Percentiles rank a stretch among this genome's conserved stretches.
phyloP scores from a whole-genome alignment of 495 filamentous ascomycete genomes.

The Hypoxylon fragiforme region DNA sequence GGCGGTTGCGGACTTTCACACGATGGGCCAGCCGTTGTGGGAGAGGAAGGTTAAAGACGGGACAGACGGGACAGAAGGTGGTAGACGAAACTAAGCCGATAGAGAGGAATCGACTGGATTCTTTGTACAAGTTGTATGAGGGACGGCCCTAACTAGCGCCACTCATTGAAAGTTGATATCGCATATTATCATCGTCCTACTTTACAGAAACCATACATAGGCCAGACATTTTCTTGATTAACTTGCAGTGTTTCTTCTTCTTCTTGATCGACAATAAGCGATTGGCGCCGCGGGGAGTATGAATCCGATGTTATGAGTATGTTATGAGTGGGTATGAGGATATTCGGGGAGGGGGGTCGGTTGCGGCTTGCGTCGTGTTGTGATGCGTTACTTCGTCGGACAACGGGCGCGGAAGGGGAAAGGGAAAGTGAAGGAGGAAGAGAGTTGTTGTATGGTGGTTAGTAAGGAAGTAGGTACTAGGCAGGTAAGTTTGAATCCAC shows the following conservation, averaged over 20 bases:
- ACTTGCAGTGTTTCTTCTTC: too few species aligned
- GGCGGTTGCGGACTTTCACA: conserved; percentile 28
- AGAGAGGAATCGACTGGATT: background rate
- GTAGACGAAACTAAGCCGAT: conserved; percentile 15
- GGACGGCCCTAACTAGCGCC: conserved; percentile 27
- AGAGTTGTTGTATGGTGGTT: conserved; percentile 12
- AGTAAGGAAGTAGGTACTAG: background rate
- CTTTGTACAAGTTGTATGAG: conserved; percentile 13
- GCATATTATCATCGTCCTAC: conserved; percentile 32
- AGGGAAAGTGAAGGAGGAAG: background rate
- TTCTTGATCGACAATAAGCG: conserved; percentile 33
- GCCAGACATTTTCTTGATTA: conserved; percentile 26
- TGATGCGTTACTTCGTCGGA: conserved; percentile 3
- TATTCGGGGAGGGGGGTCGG: background rate
- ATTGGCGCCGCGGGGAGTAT: conserved; percentile 9
- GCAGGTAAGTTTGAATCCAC: too few species aligned
- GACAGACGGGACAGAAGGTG: conserved; percentile 14
- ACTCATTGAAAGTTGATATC: conserved; percentile 25
- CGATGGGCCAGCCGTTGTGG: conserved; percentile 33
- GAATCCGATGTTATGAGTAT: background rate
- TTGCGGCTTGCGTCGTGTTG: background rate
- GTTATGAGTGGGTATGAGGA: conserved; percentile 13
- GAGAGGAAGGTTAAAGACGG: background rate
- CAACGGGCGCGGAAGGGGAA: background rate
- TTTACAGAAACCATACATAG: too few species aligned